These are phyloP conservation scores for Candida boidinii DNA, from an alignment of 805 yeast genomes.

Conservation along the genomic window DNA sequence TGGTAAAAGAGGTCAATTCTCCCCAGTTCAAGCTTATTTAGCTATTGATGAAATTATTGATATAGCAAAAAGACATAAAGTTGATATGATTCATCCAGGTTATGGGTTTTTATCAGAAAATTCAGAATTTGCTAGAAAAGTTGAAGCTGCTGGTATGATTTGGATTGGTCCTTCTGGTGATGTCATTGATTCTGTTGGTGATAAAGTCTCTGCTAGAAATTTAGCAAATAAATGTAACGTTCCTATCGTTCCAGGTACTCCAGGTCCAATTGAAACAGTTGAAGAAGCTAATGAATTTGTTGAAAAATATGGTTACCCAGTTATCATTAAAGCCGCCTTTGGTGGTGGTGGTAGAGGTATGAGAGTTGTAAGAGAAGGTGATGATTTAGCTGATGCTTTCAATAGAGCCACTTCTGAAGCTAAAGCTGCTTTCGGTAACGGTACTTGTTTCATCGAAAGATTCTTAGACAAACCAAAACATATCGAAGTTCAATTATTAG, in stretches of 20 bases:
- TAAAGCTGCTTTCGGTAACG: slow-evolving; percentile 92
- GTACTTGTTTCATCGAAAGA: slow-evolving; percentile 96
- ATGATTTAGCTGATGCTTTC: slow-evolving; percentile 85
- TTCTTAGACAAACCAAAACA: slow-evolving; percentile 94
- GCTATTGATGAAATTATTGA: slow-evolving; percentile 91
- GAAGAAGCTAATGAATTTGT: slow-evolving; percentile 79
- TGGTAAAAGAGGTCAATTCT: slow-evolving; percentile 80
- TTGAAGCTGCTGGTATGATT: slow-evolving; percentile 80
- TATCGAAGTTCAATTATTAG: slow-evolving; percentile 93
- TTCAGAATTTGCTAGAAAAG: slow-evolving; percentile 88
- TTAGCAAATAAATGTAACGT: slow-evolving; percentile 77
- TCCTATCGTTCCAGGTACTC: slow-evolving; percentile 96
- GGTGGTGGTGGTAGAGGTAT: slow-evolving; percentile 99
- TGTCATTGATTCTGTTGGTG: slow-evolving; percentile 93
- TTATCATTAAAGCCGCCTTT: slow-evolving; percentile 95
- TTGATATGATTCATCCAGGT: slow-evolving; percentile 88
- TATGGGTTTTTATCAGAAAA: slow-evolving; percentile 88
- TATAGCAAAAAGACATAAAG: slow-evolving; percentile 72
- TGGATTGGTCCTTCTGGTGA: slow-evolving; percentile 92
- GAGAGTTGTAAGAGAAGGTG: slow-evolving; percentile 98
- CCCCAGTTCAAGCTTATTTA: slow-evolving; percentile 94
- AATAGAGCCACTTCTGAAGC: slow-evolving; percentile 93
- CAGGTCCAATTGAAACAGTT: slow-evolving; percentile 83
- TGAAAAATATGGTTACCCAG: slow-evolving; percentile 83
- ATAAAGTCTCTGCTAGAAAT: slow-evolving; percentile 89